Percentiles rank a stretch among this genome's conserved stretches.
These are phyloP conservation scores for Aotearoamyces nothofagi DNA, from an alignment of 2,329 filamentous ascomycete genomes.

Conservation along the genomic window DNA sequence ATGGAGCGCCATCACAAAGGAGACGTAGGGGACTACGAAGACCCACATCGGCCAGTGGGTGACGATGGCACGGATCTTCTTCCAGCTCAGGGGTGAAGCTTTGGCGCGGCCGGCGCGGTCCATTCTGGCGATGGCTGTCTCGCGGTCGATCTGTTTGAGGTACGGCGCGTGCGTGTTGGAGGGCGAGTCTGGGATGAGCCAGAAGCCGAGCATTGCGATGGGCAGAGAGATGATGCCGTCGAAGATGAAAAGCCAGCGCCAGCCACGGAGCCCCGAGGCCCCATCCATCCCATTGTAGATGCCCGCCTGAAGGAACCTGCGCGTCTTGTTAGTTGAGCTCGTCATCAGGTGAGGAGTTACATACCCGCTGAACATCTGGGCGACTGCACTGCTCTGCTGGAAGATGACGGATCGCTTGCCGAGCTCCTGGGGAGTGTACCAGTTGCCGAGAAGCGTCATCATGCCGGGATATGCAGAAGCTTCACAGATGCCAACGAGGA, in stretches of 20 bases:
- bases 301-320: conserved; percentile 36
- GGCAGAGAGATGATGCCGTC: conserved; percentile 23
- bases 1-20: too few relatives aligned
- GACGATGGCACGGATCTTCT: too few relatives aligned
- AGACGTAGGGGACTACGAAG: too few relatives aligned
- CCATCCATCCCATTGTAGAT: conserved; percentile 19
- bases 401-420: conserved; percentile 27
- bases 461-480: conserved; percentile 14
- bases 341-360: too few relatives aligned
- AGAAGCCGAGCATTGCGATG: conserved; percentile 16
- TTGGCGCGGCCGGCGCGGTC: conserved; percentile 12
- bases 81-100: too few relatives aligned
- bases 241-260: conserved; percentile 36
- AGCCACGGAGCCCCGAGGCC: conserved; percentile 28
- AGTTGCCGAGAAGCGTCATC: conserved; percentile 22
- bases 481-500: conserved; percentile 24
- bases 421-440: conserved; percentile 28
- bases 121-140: conserved; percentile 13
- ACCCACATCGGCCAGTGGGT: too few relatives aligned
- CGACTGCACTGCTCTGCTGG: conserved; percentile 21
- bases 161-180: conserved; percentile 14
- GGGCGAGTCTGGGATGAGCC: conserved; percentile 15
- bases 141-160: conserved; percentile 7
- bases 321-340: conserved; percentile 15
- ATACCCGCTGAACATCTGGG: conserved; percentile 27